Percentiles rank a stretch among this genome's conserved stretches.
These are phyloP conservation scores for Hyphopichia khmerensis DNA, from an alignment of 1,139 yeast genomes.

Conservation along the genomic window DNA sequence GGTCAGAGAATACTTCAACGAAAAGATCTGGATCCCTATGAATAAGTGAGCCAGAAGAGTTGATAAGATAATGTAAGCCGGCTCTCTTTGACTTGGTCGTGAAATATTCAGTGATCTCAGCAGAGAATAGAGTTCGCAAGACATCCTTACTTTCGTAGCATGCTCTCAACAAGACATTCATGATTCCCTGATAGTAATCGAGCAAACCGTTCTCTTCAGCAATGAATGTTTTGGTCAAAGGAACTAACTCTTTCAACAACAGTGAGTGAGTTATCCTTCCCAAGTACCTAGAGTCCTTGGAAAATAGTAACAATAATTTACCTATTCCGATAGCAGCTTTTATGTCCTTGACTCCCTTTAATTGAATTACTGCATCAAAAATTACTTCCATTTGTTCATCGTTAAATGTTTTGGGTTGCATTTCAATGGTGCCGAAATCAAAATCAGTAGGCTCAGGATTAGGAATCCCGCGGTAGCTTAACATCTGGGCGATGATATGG, in stretches of 20 bases:
- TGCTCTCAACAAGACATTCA: constrained; percentile 55
- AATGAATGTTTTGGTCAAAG: constrained; percentile 12
- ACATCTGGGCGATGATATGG: constrained; percentile 46
- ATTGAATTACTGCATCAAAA: constrained; percentile 40
- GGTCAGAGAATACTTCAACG: constrained; percentile 1
- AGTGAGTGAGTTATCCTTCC: constrained; percentile 43
- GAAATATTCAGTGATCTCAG: constrained; percentile 45
- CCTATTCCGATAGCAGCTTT: constrained; percentile 52
- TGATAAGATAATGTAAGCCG: neutral
- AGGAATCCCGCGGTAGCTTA: constrained; percentile 48
- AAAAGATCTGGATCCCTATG: constrained; percentile 2
- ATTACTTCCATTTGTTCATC: constrained; percentile 30
- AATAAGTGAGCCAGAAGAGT: neutral
- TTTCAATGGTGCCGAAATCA: neutral
- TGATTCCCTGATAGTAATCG: constrained; percentile 13
- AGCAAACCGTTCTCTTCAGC: constrained; percentile 6
- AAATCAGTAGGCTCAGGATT: constrained; percentile 12
- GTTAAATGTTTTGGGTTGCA: constrained; percentile 19
- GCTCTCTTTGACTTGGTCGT: constrained; percentile 14
- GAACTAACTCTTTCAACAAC: constrained; percentile 19
- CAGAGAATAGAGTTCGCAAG: constrained; percentile 47
- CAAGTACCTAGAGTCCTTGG: constrained; percentile 44
- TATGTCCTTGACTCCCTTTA: constrained; percentile 39
- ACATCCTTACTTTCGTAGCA: constrained; percentile 64
- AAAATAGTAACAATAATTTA: constrained; percentile 52